Percentiles rank a stretch among this genome's conserved stretches.
Evolutionary conservation across 768 basidiomycete genomes (phyloP).

Genomic region (Termitomyces sp.): DNA sequence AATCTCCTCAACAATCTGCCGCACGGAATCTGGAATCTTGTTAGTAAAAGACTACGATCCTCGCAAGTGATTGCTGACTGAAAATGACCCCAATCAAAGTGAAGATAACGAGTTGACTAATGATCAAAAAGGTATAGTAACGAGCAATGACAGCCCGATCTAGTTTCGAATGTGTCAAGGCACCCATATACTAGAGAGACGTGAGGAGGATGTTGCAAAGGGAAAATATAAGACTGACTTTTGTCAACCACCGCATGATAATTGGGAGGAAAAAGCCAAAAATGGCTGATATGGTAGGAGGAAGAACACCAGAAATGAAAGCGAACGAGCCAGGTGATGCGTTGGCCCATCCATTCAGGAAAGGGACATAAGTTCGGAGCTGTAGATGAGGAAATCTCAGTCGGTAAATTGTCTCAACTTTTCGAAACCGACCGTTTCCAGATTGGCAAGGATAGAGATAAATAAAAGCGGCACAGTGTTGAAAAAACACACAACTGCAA

Average conservation of each 20-base stretch:
- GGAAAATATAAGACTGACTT: slow-evolving; percentile 49
- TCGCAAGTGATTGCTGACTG: slow-evolving; percentile 51
- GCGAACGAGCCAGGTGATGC: slow-evolving; percentile 67
- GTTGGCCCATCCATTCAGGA: slow-evolving; percentile 67
- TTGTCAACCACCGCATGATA: slow-evolving; percentile 86
- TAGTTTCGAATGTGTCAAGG: slow-evolving; percentile 67
- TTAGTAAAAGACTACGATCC: neutral
- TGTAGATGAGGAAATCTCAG: slow-evolving; percentile 18
- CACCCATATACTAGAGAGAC: slow-evolving; percentile 51
- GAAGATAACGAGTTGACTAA: slow-evolving; percentile 92
- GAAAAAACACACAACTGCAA: slow-evolving; percentile 82
- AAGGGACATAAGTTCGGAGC: slow-evolving; percentile 64
- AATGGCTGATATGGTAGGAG: slow-evolving; percentile 79
- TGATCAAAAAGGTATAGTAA: slow-evolving; percentile 91
- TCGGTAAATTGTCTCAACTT: neutral
- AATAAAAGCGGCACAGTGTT: slow-evolving; percentile 90
- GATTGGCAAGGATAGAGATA: slow-evolving; percentile 89
- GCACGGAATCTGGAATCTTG: slow-evolving; percentile 30
- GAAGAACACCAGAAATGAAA: slow-evolving; percentile 87
- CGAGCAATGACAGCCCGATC: slow-evolving; percentile 90
- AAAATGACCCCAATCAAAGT: slow-evolving; percentile 87
- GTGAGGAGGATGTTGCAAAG: slow-evolving; percentile 36
- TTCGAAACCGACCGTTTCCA: slow-evolving; percentile 56
- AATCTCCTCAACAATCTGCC: slow-evolving; percentile 36
- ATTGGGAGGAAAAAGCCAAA: slow-evolving; percentile 91